phyloP scores from a whole-genome alignment of 495 filamentous ascomycete genomes.

The Letharia columbiana region DNA sequence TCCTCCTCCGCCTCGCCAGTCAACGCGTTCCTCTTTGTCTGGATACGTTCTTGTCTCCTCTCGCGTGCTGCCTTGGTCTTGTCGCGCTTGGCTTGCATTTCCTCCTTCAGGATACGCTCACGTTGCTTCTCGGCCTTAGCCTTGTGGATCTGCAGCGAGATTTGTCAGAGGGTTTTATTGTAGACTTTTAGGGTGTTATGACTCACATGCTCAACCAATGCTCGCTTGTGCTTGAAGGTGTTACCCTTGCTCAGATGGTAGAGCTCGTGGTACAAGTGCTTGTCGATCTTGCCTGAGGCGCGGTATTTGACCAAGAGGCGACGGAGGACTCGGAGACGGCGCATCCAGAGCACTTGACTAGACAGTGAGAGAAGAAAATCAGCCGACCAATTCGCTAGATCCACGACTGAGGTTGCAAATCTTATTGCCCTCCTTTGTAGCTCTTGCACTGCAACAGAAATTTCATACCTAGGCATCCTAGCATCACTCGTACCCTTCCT shows the following conservation, averaged over 20 bases:
- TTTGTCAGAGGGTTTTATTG: neutral
- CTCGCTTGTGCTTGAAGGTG: constrained; percentile 99
- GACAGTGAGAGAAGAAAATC: neutral
- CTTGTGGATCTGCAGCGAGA: constrained; percentile 74
- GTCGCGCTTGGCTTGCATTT: constrained; percentile 99
- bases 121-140: constrained; percentile 98
- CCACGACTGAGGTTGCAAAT: neutral
- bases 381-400: neutral
- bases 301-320: constrained; percentile 99
- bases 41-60: constrained; percentile 80
- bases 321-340: constrained; percentile 96
- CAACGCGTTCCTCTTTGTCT: constrained; percentile 80
- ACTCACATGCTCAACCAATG: constrained; percentile 98
- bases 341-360: constrained; percentile 98
- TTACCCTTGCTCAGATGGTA: constrained; percentile 99
- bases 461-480: constrained; percentile 90
- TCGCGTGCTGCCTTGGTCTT: constrained; percentile 99
- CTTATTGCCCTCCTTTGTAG: neutral
- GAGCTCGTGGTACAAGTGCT: constrained; percentile 99
- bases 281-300: constrained; percentile 99
- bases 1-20: constrained; percentile 63
- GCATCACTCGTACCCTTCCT: constrained; percentile 99
- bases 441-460: constrained; percentile 1
- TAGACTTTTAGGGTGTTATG: constrained; percentile 10
- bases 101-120: constrained; percentile 89